Conservation (phyloP, 371 early-diverging fungal species). For the Coemansia sp. region DNA sequence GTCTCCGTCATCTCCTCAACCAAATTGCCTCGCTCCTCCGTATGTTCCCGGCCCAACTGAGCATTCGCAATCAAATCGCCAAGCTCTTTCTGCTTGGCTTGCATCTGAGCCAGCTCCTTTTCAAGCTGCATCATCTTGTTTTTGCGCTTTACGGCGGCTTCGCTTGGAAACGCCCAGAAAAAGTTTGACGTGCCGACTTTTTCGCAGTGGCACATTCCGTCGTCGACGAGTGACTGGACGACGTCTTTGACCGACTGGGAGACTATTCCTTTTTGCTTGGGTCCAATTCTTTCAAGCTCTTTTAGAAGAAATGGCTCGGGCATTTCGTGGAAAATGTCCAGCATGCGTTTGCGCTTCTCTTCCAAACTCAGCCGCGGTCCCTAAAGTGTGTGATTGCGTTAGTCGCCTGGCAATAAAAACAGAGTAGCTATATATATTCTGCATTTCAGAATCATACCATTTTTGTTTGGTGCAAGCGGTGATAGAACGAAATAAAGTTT, state of each 20-base stretch:
- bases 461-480: neutral
- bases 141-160: slow-evolving; percentile 59
- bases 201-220: slow-evolving; percentile 81
- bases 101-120: slow-evolving; percentile 23
- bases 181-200: slow-evolving; percentile 91
- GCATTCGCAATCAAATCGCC: slow-evolving; percentile 17
- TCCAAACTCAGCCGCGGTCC: slow-evolving; percentile 42
- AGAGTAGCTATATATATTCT: neutral
- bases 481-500: neutral
- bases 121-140: slow-evolving; percentile 28
- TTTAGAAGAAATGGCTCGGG: slow-evolving; percentile 70
- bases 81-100: slow-evolving; percentile 22
- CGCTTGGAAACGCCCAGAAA: slow-evolving; percentile 90
- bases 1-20: slow-evolving; percentile 55
- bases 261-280: slow-evolving; percentile 86
- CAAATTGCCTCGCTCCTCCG: slow-evolving; percentile 59
- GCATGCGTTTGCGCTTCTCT: slow-evolving; percentile 77
- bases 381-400: slow-evolving; percentile 6
- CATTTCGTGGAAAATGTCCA: slow-evolving; percentile 77
- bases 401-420: neutral
- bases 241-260: slow-evolving; percentile 88
- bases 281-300: slow-evolving; percentile 88
- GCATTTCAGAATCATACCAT: neutral
- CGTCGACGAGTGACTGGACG: slow-evolving; percentile 85
- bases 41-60: slow-evolving; percentile 37